Percentiles rank a stretch among this genome's conserved stretches.
These are phyloP conservation scores for Flaveria robusta DNA, from an alignment of 129 eudicot species.

Conservation along the genomic window DNA sequence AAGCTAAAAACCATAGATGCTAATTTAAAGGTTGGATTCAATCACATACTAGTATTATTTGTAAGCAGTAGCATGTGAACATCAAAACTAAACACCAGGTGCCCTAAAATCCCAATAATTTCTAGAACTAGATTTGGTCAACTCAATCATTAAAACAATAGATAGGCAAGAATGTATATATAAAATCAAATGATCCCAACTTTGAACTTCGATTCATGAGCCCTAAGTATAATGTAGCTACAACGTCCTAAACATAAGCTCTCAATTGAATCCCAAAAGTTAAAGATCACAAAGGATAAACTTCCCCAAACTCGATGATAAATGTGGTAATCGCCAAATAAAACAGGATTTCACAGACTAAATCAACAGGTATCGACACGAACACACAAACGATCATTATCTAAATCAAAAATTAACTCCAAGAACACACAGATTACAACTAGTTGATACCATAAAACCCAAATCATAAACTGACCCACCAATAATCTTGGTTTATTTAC, in stretches of 20 bases:
- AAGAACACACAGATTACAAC: not conserved
- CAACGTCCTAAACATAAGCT: slow-evolving; percentile 14
- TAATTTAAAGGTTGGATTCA: not conserved
- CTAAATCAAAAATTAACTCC: slow-evolving; percentile 10
- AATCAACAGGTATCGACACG: not conserved
- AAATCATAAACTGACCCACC: not conserved
- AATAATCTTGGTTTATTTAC: slow-evolving; percentile 13
- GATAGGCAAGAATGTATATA: not conserved
- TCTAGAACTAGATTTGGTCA: slow-evolving; percentile 26
- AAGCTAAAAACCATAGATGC: not conserved
- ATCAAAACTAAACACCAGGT: slow-evolving; percentile 9
- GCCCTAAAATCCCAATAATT: not conserved
- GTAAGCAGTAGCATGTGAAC: slow-evolving; percentile 14
- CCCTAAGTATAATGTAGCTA: slow-evolving; percentile 38
- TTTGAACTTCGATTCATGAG: slow-evolving; percentile 12
- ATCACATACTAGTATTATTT: slow-evolving; percentile 5
- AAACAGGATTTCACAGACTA: not conserved
- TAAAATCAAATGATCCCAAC: slow-evolving; percentile 2
- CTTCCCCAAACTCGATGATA: not conserved
- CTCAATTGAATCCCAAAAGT: slow-evolving; percentile 1
- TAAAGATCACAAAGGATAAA: not conserved
- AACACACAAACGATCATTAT: slow-evolving; percentile 11
- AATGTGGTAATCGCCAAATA: not conserved
- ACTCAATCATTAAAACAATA: slow-evolving; percentile 14
- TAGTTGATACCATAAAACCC: slow-evolving; percentile 1